A percentile compares a stretch with the other conserved stretches of the same genome.
Evolutionary conservation across 805 yeast species (phyloP).

Genomic region (Metschnikowia lachancei): DNA sequence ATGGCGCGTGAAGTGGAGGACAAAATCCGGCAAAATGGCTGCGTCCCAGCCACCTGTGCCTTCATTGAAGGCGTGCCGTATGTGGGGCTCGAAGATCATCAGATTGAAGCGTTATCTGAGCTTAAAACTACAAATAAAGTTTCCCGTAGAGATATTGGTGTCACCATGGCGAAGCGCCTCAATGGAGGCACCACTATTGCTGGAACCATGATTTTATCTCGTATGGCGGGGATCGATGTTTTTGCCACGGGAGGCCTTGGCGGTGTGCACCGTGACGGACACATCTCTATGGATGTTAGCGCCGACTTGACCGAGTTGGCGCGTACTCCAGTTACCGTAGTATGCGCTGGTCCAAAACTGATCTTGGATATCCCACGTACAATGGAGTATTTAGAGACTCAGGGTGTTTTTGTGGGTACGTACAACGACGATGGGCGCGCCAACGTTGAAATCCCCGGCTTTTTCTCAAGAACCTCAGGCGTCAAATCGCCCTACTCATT

Average conservation of each 20-base stretch:
- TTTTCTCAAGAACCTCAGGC: constrained; percentile 75
- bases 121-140: constrained; percentile 50
- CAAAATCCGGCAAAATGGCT: constrained; percentile 58
- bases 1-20: constrained; percentile 72
- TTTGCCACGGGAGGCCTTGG: constrained; percentile 95
- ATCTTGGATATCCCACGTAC: constrained; percentile 79
- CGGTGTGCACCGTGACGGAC: constrained; percentile 83
- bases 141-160: constrained; percentile 77
- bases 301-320: constrained; percentile 87
- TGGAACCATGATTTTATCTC: constrained; percentile 79
- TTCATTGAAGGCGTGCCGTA: constrained; percentile 67
- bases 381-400: constrained; percentile 83
- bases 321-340: constrained; percentile 82
- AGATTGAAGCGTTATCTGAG: constrained; percentile 52
- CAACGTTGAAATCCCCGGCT: constrained; percentile 64
- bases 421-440: constrained; percentile 48
- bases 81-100: constrained; percentile 57
- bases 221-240: constrained; percentile 71
- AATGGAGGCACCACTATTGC: constrained; percentile 91
- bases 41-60: constrained; percentile 82
- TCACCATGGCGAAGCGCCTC: constrained; percentile 58
- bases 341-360: constrained; percentile 88
- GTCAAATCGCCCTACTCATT: constrained; percentile 67
- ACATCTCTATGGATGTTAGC: constrained; percentile 71
- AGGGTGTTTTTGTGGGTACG: constrained; percentile 84